Conservation (phyloP, 345 rosid species). For the Eucalyptus regnans region DNA sequence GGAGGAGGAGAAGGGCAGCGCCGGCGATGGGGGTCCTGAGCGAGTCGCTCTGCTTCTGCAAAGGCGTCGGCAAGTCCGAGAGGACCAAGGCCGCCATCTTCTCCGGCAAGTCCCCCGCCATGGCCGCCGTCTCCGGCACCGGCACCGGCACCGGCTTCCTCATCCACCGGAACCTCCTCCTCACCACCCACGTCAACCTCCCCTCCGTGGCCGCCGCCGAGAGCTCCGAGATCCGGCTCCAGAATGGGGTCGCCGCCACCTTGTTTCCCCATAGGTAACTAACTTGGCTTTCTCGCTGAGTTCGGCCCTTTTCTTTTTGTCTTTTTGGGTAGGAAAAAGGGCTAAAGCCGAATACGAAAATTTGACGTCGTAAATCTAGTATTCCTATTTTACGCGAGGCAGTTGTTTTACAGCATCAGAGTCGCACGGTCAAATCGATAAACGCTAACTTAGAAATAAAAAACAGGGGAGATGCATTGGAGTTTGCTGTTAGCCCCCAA, state of each 20-base stretch:
- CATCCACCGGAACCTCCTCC: conserved; percentile 80
- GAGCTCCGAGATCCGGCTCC: conserved; percentile 66
- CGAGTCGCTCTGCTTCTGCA: conserved; percentile 91
- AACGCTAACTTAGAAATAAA: background rate
- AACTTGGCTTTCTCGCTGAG: background rate
- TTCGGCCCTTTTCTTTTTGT: too few relatives aligned
- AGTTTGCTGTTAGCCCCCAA: background rate
- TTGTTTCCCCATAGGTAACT: conserved; percentile 76
- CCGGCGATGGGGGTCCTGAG: conserved; percentile 49
- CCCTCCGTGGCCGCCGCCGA: conserved; percentile 81
- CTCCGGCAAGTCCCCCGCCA: conserved; percentile 1
- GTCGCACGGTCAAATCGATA: background rate
- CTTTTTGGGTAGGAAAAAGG: background rate
- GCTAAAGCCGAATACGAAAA: background rate
- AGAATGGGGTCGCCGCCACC: conserved; percentile 54
- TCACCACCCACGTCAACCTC: conserved; percentile 72
- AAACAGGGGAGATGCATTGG: background rate
- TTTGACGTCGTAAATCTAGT: background rate
- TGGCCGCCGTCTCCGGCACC: conserved; percentile 13
- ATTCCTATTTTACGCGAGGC: background rate
- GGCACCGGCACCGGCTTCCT: conserved; percentile 49
- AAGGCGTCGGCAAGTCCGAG: conserved; percentile 81
- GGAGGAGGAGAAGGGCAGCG: background rate
- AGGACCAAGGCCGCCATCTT: conserved; percentile 58
- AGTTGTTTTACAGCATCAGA: background rate